Conservation (phyloP, 2,329 filamentous ascomycete species). For the Ramularia collo-cygni region DNA sequence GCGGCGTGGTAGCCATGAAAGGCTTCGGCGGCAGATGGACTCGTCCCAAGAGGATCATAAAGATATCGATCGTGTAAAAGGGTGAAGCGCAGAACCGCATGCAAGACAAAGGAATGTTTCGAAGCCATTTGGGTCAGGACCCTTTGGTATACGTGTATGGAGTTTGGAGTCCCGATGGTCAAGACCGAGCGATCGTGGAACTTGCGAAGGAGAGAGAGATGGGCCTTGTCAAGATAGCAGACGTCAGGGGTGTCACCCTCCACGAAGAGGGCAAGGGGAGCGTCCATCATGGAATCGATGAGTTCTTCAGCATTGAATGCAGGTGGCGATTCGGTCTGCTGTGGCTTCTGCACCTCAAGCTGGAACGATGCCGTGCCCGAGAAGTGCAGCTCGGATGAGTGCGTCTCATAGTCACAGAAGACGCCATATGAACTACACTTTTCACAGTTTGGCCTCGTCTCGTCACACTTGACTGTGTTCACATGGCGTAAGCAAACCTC, state of each 20-base stretch:
- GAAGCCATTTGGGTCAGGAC: slow-evolving; percentile 10
- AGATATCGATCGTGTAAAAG: slow-evolving; percentile 48
- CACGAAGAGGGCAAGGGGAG: slow-evolving; percentile 12
- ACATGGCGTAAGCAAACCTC: slow-evolving; percentile 2
- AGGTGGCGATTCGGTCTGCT: slow-evolving; percentile 1
- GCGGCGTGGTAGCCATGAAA: slow-evolving; percentile 46
- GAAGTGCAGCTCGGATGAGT: slow-evolving; percentile 15
- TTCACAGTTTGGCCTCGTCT: slow-evolving; percentile 43
- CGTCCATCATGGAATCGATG: slow-evolving; percentile 10
- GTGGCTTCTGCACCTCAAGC: slow-evolving; percentile 6
- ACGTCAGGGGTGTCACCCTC: slow-evolving; percentile 10
- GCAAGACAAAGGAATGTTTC: slow-evolving; percentile 46
- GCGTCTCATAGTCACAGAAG: slow-evolving; percentile 41
- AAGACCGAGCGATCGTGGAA: slow-evolving; percentile 22
- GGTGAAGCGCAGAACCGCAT: slow-evolving; percentile 47
- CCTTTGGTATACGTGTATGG: slow-evolving; percentile 18
- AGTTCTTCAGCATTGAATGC: slow-evolving; percentile 3
- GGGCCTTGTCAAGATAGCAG: slow-evolving; percentile 12
- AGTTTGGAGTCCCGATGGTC: slow-evolving; percentile 21
- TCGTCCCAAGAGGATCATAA: slow-evolving; percentile 15
- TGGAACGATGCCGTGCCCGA: slow-evolving; percentile 20
- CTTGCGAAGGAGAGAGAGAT: slow-evolving; percentile 18
- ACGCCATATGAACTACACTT: slow-evolving; percentile 44
- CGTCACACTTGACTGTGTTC: slow-evolving; percentile 44
- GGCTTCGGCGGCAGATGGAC: slow-evolving; percentile 29